phyloP scores from a whole-genome alignment of 768 basidiomycete species.

The Xanthoconium stramineum region DNA sequence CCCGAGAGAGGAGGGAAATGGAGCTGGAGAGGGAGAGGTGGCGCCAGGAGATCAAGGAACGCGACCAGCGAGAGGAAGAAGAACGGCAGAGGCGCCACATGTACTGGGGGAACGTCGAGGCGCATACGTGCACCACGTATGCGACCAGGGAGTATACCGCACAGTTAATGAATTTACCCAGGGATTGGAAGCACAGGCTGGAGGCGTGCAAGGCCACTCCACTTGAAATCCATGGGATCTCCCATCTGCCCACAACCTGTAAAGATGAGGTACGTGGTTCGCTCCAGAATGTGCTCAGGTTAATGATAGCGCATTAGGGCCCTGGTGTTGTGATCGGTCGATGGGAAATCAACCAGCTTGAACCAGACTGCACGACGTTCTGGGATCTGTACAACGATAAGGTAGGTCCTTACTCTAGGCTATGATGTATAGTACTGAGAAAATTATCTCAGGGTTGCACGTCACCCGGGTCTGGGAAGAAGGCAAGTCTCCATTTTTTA shows the following conservation, averaged over 20 bases:
- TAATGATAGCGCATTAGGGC: conserved; percentile 3
- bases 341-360: conserved; percentile 25
- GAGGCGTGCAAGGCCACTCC: conserved; percentile 23
- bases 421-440: neutral
- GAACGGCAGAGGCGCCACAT: conserved; percentile 25
- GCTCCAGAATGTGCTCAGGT: too few species aligned
- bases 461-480: conserved; percentile 20
- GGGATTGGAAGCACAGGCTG: conserved; percentile 13
- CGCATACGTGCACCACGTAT: conserved; percentile 26
- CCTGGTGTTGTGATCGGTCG: conserved; percentile 22
- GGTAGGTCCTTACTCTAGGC: conserved; percentile 3
- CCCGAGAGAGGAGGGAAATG: neutral
- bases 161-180: conserved; percentile 27
- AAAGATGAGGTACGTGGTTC: conserved; percentile 18
- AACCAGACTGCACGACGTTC: conserved; percentile 26
- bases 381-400: conserved; percentile 28
- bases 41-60: conserved; percentile 16
- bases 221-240: conserved; percentile 21
- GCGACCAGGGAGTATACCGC: conserved; percentile 31
- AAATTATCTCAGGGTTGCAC: conserved; percentile 19
- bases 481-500: conserved; percentile 4
- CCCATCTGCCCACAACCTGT: conserved; percentile 17
- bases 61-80: conserved; percentile 17
- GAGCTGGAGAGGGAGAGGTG: conserved; percentile 7
- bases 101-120: conserved; percentile 18